phyloP scores from a whole-genome alignment of 2,329 filamentous ascomycete genomes.

The Ophioceras dolichostomum region DNA sequence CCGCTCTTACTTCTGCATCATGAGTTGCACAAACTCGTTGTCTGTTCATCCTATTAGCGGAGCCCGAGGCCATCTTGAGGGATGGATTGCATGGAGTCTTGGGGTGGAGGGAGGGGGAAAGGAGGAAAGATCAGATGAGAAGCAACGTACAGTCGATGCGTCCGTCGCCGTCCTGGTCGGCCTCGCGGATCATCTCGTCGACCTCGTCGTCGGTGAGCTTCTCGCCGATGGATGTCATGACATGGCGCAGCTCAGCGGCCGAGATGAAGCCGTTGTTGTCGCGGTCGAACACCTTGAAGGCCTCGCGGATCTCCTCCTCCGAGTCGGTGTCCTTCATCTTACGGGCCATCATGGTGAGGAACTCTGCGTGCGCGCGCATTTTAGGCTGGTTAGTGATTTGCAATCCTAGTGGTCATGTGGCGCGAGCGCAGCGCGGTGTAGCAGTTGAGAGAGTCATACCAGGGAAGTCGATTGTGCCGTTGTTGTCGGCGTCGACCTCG shows the following conservation, averaged over 20 bases:
- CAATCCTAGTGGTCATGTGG: too few relatives aligned
- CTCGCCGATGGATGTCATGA: conserved; percentile 88
- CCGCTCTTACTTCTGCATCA: conserved; percentile 87
- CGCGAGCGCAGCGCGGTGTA: neutral
- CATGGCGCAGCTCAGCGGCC: conserved; percentile 74
- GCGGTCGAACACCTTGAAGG: conserved; percentile 82
- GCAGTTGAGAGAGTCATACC: conserved; percentile 37
- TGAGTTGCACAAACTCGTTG: conserved; percentile 88
- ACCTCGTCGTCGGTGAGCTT: conserved; percentile 86
- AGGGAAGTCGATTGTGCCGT: conserved; percentile 84
- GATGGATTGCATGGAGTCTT: neutral
- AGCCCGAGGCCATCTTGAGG: too few relatives aligned
- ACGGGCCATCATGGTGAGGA: conserved; percentile 86
- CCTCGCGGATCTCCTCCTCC: conserved; percentile 81
- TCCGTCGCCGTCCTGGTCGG: conserved; percentile 80
- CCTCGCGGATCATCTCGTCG: conserved; percentile 87
- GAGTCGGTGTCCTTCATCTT: conserved; percentile 94
- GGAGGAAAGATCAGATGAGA: neutral
- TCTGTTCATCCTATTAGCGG: too few relatives aligned
- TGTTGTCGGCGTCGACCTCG: conserved; percentile 86
- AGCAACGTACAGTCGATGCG: conserved; percentile 69
- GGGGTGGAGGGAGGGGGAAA: neutral
- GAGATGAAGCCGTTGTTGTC: conserved; percentile 91
- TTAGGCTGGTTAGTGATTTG: too few relatives aligned
- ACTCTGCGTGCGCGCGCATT: too few relatives aligned